Evolutionary conservation across 176 grass and related monocot species (phyloP).

Genomic region (Thinopyrum elongatum): DNA sequence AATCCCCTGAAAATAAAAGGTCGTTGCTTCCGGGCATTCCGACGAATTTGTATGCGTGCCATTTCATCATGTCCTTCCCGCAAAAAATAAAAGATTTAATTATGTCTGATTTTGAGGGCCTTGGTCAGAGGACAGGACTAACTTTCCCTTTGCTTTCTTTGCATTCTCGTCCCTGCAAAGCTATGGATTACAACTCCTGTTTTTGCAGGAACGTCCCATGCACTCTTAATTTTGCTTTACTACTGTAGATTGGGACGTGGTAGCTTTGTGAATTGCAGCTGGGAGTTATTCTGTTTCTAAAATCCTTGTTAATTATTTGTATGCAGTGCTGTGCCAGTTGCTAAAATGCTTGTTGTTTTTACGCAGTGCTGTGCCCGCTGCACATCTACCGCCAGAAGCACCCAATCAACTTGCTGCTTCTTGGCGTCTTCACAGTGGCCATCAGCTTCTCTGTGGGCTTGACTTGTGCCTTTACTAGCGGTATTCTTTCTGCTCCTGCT

Average conservation of each 20-base stretch:
- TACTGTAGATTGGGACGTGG: too few species aligned
- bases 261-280: background rate
- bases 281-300: background rate
- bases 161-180: background rate
- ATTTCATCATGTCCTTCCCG: too few species aligned
- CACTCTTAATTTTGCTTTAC: background rate
- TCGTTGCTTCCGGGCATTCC: too few species aligned
- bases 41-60: too few species aligned
- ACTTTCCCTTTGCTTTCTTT: slow-evolving; percentile 24
- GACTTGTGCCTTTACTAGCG: slow-evolving; percentile 70
- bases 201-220: background rate
- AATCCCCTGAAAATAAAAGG: too few species aligned
- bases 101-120: background rate
- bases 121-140: background rate
- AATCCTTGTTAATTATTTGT: background rate
- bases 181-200: background rate
- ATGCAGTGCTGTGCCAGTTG: slow-evolving; percentile 41
- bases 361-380: slow-evolving; percentile 54
- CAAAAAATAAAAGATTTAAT: background rate
- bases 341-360: too few species aligned
- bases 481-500: background rate
- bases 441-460: slow-evolving; percentile 77
- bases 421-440: slow-evolving; percentile 61
- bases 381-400: slow-evolving; percentile 72
- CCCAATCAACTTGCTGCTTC: slow-evolving; percentile 68